Conservation (phyloP, 495 filamentous ascomycete species). For the Aspergillus mulundensis region DNA sequence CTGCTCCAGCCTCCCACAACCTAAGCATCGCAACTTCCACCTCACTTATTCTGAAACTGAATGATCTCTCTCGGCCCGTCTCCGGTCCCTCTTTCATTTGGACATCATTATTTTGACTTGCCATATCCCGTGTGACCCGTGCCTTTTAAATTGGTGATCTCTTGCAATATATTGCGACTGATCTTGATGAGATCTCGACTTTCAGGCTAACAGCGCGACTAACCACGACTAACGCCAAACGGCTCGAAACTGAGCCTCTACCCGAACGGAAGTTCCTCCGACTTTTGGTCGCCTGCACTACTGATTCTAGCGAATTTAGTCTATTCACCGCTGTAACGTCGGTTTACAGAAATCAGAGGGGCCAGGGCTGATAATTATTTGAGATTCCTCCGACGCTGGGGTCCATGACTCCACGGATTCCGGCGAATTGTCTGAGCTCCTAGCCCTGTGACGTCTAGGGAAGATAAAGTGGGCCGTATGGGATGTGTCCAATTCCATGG, state of each 20-base stretch:
- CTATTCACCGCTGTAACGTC: neutral
- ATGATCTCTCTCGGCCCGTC: neutral
- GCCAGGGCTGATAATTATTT: neutral
- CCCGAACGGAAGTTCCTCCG: neutral
- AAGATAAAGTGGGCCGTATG: neutral
- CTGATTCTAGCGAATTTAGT: neutral
- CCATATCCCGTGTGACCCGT: neutral
- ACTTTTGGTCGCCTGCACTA: neutral
- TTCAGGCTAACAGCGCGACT: neutral
- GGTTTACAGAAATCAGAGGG: too few species aligned
- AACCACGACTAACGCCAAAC: neutral
- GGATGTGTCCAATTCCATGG: neutral
- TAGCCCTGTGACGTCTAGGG: neutral
- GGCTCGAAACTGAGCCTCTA: neutral
- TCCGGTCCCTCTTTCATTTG: neutral
- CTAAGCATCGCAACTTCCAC: neutral
- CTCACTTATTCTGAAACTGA: neutral
- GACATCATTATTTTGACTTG: neutral
- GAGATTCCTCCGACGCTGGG: neutral
- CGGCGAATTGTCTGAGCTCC: neutral
- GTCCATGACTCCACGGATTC: neutral
- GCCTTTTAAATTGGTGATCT: neutral
- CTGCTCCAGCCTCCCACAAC: neutral
- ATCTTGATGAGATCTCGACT: neutral
- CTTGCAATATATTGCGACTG: neutral